Evolutionary conservation across 139 green algal species (phyloP).

Genomic region (Tetraselmis striata): DNA sequence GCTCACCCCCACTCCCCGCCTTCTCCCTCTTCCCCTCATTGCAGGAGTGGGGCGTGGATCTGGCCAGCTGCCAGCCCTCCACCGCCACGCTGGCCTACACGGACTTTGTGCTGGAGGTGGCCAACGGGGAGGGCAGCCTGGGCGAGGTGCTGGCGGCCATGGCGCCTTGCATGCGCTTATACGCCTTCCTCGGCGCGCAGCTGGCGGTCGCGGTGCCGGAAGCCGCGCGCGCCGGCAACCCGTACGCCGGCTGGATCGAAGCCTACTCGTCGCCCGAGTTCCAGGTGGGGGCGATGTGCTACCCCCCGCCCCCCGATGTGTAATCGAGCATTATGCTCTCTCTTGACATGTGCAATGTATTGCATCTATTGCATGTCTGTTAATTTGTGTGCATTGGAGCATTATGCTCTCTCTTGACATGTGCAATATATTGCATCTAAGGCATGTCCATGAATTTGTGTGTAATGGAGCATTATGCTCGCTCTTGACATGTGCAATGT

Average conservation of each 20-base stretch:
- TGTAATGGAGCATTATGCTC: too few relatives aligned
- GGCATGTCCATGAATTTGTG: too few relatives aligned
- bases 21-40: background rate
- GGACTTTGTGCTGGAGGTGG: conserved; percentile 54
- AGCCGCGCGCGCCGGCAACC: background rate
- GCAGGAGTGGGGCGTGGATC: conserved; percentile 45
- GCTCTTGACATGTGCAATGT: too few relatives aligned
- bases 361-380: too few relatives aligned
- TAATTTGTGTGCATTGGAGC: too few relatives aligned
- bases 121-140: background rate
- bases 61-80: conserved; percentile 20
- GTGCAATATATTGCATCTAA: too few relatives aligned
- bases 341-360: too few relatives aligned
- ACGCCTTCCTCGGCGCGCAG: conserved; percentile 59
- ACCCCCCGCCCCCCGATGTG: too few relatives aligned
- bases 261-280: conserved; percentile 53
- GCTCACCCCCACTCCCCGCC: too few relatives aligned
- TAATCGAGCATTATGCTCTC: too few relatives aligned
- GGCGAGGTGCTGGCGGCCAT: conserved; percentile 45
- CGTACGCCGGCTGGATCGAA: conserved; percentile 56
- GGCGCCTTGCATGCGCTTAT: conserved; percentile 66
- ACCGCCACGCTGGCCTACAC: conserved; percentile 52
- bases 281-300: conserved; percentile 23
- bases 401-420: too few relatives aligned
- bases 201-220: conserved; percentile 27